These are phyloP conservation scores for Paramecium caudatum DNA, from an alignment of 73 alveolate species.

Conservation along the genomic window DNA sequence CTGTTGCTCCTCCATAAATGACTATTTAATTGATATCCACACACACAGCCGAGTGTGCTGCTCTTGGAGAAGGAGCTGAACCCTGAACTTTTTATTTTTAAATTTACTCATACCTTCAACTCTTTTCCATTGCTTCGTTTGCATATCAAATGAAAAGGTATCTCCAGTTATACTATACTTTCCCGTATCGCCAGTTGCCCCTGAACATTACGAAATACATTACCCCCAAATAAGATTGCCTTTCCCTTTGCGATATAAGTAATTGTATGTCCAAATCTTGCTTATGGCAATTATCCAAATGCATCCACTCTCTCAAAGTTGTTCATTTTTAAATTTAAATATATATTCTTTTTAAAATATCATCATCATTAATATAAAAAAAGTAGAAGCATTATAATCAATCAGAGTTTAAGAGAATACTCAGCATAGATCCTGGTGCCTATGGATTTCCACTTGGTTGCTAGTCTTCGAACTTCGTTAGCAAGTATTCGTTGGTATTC, in stretches of 20 bases:
- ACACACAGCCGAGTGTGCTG: conserved; percentile 97
- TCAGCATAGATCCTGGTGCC: conserved; percentile 36
- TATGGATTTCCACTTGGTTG: not conserved
- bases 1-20: conserved; percentile 99
- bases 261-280: conserved; percentile 98
- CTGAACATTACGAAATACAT: not conserved
- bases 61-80: conserved; percentile 97
- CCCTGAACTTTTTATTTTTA: conserved; percentile 83
- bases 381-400: conserved; percentile 8
- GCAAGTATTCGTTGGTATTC: conserved; percentile 21
- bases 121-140: conserved; percentile 89
- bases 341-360: too few relatives aligned
- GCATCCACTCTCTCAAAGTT: conserved; percentile 76
- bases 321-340: conserved; percentile 10
- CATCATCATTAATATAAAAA: too few relatives aligned
- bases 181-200: conserved; percentile 97
- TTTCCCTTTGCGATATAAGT: conserved; percentile 91
- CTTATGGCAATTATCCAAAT: conserved; percentile 83
- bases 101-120: conserved; percentile 84
- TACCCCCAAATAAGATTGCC: conserved; percentile 96
- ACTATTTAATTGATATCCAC: conserved; percentile 94
- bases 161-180: conserved; percentile 96
- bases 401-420: conserved; percentile 10
- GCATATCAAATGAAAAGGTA: conserved; percentile 90
- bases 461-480: not conserved